Evolutionary conservation across 176 grass and related monocot genomes (phyloP).

Genomic region (Eragrostis curvula): DNA sequence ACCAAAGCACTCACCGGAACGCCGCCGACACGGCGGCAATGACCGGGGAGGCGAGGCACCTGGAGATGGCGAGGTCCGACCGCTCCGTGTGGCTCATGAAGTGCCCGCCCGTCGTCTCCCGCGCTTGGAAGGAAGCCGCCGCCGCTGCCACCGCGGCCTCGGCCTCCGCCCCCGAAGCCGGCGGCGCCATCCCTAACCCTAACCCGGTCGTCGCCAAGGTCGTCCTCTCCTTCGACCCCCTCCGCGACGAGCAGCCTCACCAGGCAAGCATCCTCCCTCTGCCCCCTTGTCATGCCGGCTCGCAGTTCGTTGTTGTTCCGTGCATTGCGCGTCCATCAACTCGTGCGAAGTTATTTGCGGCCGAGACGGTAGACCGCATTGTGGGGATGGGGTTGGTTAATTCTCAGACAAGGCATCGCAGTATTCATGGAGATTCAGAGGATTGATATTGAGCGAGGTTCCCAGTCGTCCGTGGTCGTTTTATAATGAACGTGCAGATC

Average conservation of each 20-base stretch:
- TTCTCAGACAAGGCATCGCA: not conserved
- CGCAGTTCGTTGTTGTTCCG: not conserved
- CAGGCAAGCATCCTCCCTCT: constrained; percentile 47
- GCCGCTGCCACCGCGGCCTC: not conserved
- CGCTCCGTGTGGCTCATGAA: constrained; percentile 92
- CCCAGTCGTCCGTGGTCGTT: too few species aligned
- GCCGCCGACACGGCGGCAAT: not conserved
- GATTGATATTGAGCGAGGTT: not conserved
- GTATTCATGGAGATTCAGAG: not conserved
- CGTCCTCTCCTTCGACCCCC: constrained; percentile 75
- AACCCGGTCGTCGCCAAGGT: constrained; percentile 77
- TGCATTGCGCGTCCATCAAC: not conserved
- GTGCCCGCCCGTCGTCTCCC: constrained; percentile 77
- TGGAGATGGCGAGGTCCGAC: constrained; percentile 70
- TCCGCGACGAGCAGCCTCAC: constrained; percentile 55
- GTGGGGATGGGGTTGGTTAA: not conserved
- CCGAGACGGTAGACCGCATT: not conserved
- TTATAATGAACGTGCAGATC: not conserved
- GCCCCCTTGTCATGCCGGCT: not conserved
- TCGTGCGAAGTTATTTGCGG: not conserved
- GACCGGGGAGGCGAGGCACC: constrained; percentile 58
- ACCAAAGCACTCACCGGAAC: not conserved
- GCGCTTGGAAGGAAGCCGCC: constrained; percentile 62
- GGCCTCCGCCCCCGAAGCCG: constrained; percentile 10
- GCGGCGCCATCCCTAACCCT: constrained; percentile 17